Evolutionary conservation across 257 asterid genomes (phyloP).

Genomic region (Nicotiana noctiflora): DNA sequence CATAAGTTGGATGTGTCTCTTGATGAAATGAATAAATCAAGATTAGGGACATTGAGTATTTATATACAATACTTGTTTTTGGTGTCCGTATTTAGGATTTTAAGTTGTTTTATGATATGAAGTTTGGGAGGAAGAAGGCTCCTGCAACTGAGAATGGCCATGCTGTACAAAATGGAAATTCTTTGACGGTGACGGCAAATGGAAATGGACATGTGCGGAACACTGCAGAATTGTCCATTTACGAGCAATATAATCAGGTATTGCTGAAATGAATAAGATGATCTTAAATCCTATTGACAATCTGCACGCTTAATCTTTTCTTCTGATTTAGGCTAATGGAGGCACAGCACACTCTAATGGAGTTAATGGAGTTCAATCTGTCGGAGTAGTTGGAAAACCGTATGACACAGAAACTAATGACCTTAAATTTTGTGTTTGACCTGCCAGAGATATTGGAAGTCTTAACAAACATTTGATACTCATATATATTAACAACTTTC

Average conservation of each 20-base stretch:
- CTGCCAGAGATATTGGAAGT: neutral
- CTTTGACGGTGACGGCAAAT: slow-evolving; percentile 26
- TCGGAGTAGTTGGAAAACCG: slow-evolving; percentile 52
- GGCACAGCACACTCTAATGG: slow-evolving; percentile 29
- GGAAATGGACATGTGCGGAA: slow-evolving; percentile 43
- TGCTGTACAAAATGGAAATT: slow-evolving; percentile 24
- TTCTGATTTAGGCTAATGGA: slow-evolving; percentile 44
- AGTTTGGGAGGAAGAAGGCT: slow-evolving; percentile 93
- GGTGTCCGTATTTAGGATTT: slow-evolving; percentile 59
- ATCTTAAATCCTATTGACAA: slow-evolving; percentile 1
- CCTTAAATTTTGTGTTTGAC: neutral
- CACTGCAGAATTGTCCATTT: slow-evolving; percentile 69
- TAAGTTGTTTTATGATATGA: slow-evolving; percentile 75
- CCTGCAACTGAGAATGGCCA: slow-evolving; percentile 32
- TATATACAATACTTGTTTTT: slow-evolving; percentile 20
- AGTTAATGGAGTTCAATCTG: slow-evolving; percentile 37
- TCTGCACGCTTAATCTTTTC: slow-evolving; percentile 14
- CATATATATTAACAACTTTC: neutral
- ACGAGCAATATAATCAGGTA: slow-evolving; percentile 82
- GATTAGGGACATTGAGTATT: slow-evolving; percentile 18
- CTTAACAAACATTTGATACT: neutral
- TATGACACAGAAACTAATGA: slow-evolving; percentile 24
- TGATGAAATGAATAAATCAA: neutral
- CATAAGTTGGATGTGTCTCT: neutral
- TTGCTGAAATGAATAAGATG: slow-evolving; percentile 4